Evolutionary conservation across 495 filamentous ascomycete genomes (phyloP).

Genomic region (Podospora anserina): DNA sequence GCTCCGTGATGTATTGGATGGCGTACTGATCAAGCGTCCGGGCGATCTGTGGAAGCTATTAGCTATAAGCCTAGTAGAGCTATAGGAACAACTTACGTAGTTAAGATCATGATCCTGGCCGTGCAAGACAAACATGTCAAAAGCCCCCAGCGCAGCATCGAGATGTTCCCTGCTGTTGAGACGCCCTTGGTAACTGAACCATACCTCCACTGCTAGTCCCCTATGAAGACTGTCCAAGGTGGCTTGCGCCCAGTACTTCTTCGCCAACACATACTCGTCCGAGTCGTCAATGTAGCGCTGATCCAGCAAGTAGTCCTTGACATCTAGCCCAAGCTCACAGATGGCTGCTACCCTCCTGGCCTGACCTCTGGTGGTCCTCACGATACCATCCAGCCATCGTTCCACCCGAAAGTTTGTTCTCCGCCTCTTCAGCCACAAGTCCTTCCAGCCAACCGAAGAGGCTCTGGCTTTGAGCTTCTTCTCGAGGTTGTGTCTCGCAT

Average conservation of each 20-base stretch:
- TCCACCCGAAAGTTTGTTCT: conserved; percentile 53
- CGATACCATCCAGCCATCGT: conserved; percentile 62
- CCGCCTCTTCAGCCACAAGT: conserved; percentile 61
- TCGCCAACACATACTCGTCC: conserved; percentile 71
- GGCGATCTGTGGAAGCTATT: conserved; percentile 47
- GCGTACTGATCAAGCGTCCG: conserved; percentile 62
- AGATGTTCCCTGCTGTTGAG: conserved; percentile 39
- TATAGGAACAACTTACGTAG: conserved; percentile 51
- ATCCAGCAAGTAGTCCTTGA: conserved; percentile 75
- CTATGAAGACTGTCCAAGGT: conserved; percentile 79
- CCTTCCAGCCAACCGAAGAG: conserved; percentile 71
- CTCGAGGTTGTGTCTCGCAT: conserved; percentile 58
- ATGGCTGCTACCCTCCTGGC: conserved; percentile 67
- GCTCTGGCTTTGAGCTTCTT: conserved; percentile 50
- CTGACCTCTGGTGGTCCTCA: conserved; percentile 64
- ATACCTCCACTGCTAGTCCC: conserved; percentile 70
- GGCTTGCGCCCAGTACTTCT: conserved; percentile 72
- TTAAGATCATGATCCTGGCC: conserved; percentile 67
- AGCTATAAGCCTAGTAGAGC: not conserved
- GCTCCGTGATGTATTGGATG: conserved; percentile 44
- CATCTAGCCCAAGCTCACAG: conserved; percentile 73
- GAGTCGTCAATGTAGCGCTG: conserved; percentile 58
- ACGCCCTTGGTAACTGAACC: conserved; percentile 52
- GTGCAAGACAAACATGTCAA: conserved; percentile 81
- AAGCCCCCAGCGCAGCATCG: conserved; percentile 72